Evolutionary conservation across 306 rosid genomes (phyloP), one percentile per base, ranked within the genome.

Genomic region (Castanea crenata): DNA sequence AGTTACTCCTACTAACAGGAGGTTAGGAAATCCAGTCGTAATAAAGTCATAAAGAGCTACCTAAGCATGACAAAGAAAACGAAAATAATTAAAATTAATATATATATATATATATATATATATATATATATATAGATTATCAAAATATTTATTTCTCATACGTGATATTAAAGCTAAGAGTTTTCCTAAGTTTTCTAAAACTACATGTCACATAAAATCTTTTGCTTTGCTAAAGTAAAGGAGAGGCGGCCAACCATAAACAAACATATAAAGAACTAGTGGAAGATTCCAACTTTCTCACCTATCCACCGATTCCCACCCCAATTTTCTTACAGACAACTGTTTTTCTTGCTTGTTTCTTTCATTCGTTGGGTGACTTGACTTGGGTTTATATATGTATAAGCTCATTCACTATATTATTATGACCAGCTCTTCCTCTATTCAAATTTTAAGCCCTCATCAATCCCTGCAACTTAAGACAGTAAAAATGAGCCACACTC

Each of bases 231-330:
- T 23, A 55, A 34, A 77, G 79, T 57, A 46, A 31, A 46, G 84
- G 74, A 72, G 82, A 41, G 70, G 82, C 64, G 85, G 84, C 89
- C 94, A 91, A 88, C 90, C 69, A 79, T 71, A 70, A 85, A 78
- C 93, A 70, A 85, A 83, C 86, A 56, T 80, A 77, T 80, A 84
- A 81, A 85, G 80, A 81, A 72, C 61, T 5, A 35, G 69, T 21
- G 34, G 75, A 67, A 34, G 61, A 32, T 81, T 85, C 71, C 81
- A 85, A 82, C 76, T 73, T 84, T 82, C 84, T 76, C 83, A 87
- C 88, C 90, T 64, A 83, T 84, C 83, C 54, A 73, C 68, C 77
- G 46, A 41, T 41, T 41, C 46, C 74, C 9, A 21, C 74, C 79
- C 65, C 6, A 29, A 62, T 84, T 81, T 82, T 78, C 85, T 85